Conservation (phyloP, 768 basidiomycete species). For the Pisolithus albus region DNA sequence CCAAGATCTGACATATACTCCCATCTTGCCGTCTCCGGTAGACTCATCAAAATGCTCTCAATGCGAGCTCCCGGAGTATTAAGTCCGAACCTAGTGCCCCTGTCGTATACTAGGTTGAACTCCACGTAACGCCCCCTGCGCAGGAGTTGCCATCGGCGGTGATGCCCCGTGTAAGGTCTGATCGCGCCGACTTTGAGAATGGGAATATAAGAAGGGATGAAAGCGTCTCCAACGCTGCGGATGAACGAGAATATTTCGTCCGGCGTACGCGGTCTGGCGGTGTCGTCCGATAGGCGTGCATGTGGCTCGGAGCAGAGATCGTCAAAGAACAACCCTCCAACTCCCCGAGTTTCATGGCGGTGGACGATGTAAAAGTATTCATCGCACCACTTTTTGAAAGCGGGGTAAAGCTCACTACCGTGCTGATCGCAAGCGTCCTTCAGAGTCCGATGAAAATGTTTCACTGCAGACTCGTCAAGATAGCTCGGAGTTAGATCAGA, state of each 20-base stretch:
- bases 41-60: constrained; percentile 86
- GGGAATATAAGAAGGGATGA: constrained; percentile 87
- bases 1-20: constrained; percentile 83
- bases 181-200: constrained; percentile 58
- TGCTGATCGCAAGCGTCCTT: constrained; percentile 72
- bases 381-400: constrained; percentile 95
- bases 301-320: constrained; percentile 71
- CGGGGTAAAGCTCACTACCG: constrained; percentile 58
- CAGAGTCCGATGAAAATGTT: constrained; percentile 78
- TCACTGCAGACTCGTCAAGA: constrained; percentile 79
- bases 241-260: constrained; percentile 76
- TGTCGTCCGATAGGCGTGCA: constrained; percentile 43
- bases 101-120: constrained; percentile 83
- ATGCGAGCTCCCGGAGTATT: constrained; percentile 80
- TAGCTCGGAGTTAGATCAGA: constrained; percentile 93
- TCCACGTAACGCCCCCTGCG: constrained; percentile 92
- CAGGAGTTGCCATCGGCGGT: constrained; percentile 90
- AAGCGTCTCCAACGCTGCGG: constrained; percentile 64
- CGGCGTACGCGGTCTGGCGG: constrained; percentile 46
- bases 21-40: constrained; percentile 85
- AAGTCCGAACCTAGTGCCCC: constrained; percentile 84
- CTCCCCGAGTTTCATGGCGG: constrained; percentile 75
- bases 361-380: constrained; percentile 95
- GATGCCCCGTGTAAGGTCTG: constrained; percentile 52
- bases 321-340: constrained; percentile 97